phyloP scores from a whole-genome alignment of 768 basidiomycete species.

The Amanita rimosa region DNA sequence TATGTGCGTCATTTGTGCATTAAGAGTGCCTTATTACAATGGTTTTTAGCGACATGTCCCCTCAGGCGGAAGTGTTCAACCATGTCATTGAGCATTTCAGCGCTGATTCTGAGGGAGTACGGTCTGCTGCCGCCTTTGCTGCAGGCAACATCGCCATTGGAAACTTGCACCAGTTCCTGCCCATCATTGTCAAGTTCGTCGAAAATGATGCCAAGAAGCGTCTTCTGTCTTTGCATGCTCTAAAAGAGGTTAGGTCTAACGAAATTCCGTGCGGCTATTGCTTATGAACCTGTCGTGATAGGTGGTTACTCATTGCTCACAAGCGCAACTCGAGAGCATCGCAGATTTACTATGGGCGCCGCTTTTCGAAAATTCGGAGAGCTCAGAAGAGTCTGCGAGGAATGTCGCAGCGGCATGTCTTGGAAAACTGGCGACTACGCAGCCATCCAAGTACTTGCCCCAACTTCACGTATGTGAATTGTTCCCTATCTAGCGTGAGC shows the following conservation, averaged over 20 bases:
- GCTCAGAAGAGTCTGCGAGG: constrained; percentile 81
- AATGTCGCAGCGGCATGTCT: constrained; percentile 96
- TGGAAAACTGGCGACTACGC: constrained; percentile 88
- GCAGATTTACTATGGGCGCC: constrained; percentile 90
- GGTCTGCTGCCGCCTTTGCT: constrained; percentile 90
- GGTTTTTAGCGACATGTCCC: constrained; percentile 70
- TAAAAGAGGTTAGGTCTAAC: constrained; percentile 67
- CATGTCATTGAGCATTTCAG: constrained; percentile 65
- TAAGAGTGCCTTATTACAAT: constrained; percentile 3
- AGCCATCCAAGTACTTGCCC: constrained; percentile 83
- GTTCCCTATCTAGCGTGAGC: neutral
- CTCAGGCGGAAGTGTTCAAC: constrained; percentile 69
- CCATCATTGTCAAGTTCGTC: constrained; percentile 69
- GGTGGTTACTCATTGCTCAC: constrained; percentile 89
- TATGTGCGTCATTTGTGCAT: constrained; percentile 40
- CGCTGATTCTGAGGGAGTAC: constrained; percentile 73
- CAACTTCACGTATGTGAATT: constrained; percentile 67
- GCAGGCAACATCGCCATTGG: constrained; percentile 97
- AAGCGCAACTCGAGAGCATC: constrained; percentile 72
- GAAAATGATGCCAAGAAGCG: constrained; percentile 70
- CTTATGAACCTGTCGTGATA: constrained; percentile 15
- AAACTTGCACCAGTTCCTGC: constrained; percentile 79
- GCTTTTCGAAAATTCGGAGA: constrained; percentile 84
- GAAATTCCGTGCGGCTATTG: neutral
- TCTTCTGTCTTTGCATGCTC: constrained; percentile 77